Evolutionary conservation across 331 rosid species (phyloP).

Genomic region (Ulmus americana): DNA sequence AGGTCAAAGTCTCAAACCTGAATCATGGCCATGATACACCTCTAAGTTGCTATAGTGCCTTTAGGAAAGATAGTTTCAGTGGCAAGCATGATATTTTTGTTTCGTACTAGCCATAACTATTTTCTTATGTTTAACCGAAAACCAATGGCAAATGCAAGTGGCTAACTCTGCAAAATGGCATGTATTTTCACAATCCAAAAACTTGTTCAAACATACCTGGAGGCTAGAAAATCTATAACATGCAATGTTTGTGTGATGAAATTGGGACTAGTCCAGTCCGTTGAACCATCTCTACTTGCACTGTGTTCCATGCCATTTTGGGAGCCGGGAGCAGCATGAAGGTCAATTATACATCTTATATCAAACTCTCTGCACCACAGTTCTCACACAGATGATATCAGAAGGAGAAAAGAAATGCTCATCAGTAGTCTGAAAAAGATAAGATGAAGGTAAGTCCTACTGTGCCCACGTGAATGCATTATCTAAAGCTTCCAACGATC

Average conservation of each 20-base stretch:
- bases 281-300: constrained; percentile 75
- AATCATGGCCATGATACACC: not conserved
- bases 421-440: constrained; percentile 17
- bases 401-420: constrained; percentile 21
- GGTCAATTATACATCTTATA: constrained; percentile 83
- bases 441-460: constrained; percentile 49
- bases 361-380: constrained; percentile 56
- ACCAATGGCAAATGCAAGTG: constrained; percentile 13
- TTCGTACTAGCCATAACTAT: constrained; percentile 1
- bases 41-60: not conserved
- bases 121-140: not conserved
- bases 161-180: not conserved
- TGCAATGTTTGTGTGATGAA: constrained; percentile 54
- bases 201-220: constrained; percentile 47
- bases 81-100: not conserved
- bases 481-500: constrained; percentile 80
- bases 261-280: constrained; percentile 59
- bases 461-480: constrained; percentile 94
- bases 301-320: constrained; percentile 96
- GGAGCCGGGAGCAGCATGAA: constrained; percentile 89
- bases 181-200: constrained; percentile 17
- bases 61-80: not conserved
- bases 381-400: constrained; percentile 14
- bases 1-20: constrained; percentile 9
- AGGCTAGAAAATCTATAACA: constrained; percentile 72